A percentile compares a stretch with the other conserved stretches of the same genome.
These are phyloP conservation scores for Cymodocea nodosa DNA, from an alignment of 116 monocot genomes.

Conservation along the genomic window DNA sequence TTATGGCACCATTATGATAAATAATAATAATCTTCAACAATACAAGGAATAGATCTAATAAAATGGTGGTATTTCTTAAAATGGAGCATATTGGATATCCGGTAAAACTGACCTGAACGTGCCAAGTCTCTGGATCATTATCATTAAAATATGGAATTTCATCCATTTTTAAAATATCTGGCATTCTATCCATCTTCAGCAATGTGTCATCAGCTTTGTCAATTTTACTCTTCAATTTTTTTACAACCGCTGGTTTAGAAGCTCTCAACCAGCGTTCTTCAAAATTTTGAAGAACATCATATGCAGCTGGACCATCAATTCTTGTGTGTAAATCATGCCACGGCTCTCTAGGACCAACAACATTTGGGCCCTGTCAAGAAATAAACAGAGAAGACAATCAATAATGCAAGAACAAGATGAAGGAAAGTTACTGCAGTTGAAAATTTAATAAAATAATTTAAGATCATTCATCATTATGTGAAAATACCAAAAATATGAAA, in stretches of 20 bases:
- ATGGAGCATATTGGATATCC: background rate
- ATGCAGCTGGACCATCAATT: constrained; percentile 86
- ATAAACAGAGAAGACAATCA: background rate
- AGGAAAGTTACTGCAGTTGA: too few species aligned
- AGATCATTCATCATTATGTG: too few species aligned
- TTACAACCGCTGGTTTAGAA: constrained; percentile 55
- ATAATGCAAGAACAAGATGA: too few species aligned
- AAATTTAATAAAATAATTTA: too few species aligned
- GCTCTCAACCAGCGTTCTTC: constrained; percentile 79
- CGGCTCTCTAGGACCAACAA: constrained; percentile 68
- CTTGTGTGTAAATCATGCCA: constrained; percentile 95
- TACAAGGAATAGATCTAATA: background rate
- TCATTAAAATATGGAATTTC: constrained; percentile 40
- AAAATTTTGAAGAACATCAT: constrained; percentile 81
- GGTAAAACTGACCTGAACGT: constrained; percentile 49
- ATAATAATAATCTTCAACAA: too few species aligned
- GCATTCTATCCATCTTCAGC: constrained; percentile 48
- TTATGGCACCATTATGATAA: too few species aligned
- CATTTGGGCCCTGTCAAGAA: constrained; percentile 14
- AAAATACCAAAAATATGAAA: too few species aligned
- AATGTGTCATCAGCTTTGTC: constrained; percentile 50
- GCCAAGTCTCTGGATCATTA: constrained; percentile 75
- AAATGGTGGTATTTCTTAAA: background rate
- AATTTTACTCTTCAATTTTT: constrained; percentile 57
- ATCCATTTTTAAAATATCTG: constrained; percentile 36